Evolutionary conservation across 352 stramenopile species (phyloP).

Genomic region (Globisporangium parvum): DNA sequence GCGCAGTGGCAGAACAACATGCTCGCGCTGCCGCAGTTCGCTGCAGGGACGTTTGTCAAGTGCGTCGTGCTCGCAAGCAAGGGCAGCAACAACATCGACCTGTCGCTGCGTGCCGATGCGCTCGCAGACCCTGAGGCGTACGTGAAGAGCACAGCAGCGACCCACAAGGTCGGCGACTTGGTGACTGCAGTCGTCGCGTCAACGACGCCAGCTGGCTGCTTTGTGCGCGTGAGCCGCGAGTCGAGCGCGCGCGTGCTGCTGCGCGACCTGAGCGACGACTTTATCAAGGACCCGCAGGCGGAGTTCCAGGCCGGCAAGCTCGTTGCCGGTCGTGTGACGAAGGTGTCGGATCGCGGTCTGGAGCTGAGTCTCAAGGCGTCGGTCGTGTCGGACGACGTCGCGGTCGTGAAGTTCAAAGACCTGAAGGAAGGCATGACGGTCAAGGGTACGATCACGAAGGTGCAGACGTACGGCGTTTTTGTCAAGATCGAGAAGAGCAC

Average conservation of each 20-base stretch:
- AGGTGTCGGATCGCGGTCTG: constrained; percentile 69
- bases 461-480: constrained; percentile 96
- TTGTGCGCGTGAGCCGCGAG: constrained; percentile 87
- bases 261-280: constrained; percentile 94
- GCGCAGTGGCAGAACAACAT: constrained; percentile 67
- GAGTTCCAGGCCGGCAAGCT: constrained; percentile 92
- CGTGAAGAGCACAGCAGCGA: constrained; percentile 25
- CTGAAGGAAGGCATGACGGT: constrained; percentile 89
- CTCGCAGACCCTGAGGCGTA: constrained; percentile 51
- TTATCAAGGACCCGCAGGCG: constrained; percentile 86
- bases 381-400: constrained; percentile 85
- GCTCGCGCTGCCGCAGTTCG: constrained; percentile 59
- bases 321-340: constrained; percentile 92
- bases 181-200: constrained; percentile 88
- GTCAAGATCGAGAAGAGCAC: constrained; percentile 94
- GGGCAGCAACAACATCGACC: constrained; percentile 46
- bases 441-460: constrained; percentile 93
- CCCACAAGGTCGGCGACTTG: constrained; percentile 72
- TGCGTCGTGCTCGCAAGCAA: constrained; percentile 62
- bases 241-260: constrained; percentile 90
- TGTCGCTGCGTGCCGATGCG: constrained; percentile 68
- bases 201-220: constrained; percentile 92
- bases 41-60: constrained; percentile 55
- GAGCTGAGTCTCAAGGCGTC: constrained; percentile 94
- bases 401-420: constrained; percentile 85